Evolutionary conservation across 225 moss, liverwort and hornwort genomes (phyloP).

Genomic region (Sphagnum contortum): DNA sequence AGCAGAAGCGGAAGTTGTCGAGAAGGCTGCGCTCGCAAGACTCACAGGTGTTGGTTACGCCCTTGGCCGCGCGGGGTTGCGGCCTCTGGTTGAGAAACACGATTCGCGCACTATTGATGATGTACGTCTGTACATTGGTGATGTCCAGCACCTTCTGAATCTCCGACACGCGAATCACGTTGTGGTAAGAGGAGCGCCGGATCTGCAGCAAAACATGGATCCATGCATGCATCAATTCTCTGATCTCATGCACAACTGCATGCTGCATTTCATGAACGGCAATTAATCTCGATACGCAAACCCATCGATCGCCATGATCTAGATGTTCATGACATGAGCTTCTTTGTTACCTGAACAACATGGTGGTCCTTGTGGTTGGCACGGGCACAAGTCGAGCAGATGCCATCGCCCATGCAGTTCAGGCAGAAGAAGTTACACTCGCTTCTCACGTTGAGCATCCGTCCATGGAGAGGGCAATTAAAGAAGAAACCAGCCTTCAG

Average conservation of each 20-base stretch:
- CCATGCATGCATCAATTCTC: no score
- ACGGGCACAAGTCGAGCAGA: slow-evolving; percentile 66
- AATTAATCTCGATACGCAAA: no score
- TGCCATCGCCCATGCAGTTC: slow-evolving; percentile 78
- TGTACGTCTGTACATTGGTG: slow-evolving; percentile 91
- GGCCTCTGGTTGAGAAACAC: slow-evolving; percentile 93
- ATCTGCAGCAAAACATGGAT: slow-evolving; percentile 35
- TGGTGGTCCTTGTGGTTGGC: slow-evolving; percentile 78
- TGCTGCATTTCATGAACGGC: background rate
- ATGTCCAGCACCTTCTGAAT: slow-evolving; percentile 94
- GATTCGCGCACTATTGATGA: slow-evolving; percentile 96
- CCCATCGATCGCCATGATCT: no score
- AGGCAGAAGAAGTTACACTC: slow-evolving; percentile 97
- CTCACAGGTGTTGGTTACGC: slow-evolving; percentile 93
- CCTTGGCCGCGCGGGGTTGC: slow-evolving; percentile 94
- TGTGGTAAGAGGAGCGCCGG: slow-evolving; percentile 92
- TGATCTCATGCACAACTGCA: no score
- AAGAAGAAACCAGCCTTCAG: slow-evolving; percentile 77
- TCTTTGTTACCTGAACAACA: slow-evolving; percentile 65
- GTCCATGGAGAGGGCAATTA: slow-evolving; percentile 58
- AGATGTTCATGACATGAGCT: no score
- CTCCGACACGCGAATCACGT: slow-evolving; percentile 91
- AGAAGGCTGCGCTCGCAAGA: slow-evolving; percentile 95
- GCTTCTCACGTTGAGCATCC: slow-evolving; percentile 67
- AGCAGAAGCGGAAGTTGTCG: slow-evolving; percentile 92